Percentiles rank a stretch among this genome's conserved stretches.
phyloP scores from a whole-genome alignment of 306 rosid genomes.

The Glycine tomentella region DNA sequence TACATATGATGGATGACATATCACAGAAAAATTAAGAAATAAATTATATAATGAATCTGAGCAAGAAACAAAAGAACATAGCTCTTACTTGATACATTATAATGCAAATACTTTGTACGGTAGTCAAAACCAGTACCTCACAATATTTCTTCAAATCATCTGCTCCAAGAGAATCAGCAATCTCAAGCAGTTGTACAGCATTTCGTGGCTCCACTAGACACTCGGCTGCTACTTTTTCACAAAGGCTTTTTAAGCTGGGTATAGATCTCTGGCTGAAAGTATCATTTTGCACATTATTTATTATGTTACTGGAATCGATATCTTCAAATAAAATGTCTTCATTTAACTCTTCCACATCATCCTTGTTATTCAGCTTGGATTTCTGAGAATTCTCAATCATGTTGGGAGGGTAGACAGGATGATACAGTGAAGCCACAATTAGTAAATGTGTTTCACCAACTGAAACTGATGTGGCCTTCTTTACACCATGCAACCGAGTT shows the following conservation, averaged over 20 bases:
- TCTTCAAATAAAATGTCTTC: constrained; percentile 77
- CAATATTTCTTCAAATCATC: constrained; percentile 82
- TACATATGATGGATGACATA: no score
- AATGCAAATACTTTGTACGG: constrained; percentile 25
- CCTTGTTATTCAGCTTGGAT: constrained; percentile 49
- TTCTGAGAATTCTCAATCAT: constrained; percentile 53
- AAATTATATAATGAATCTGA: neutral
- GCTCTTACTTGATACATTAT: neutral
- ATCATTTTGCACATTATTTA: constrained; percentile 48
- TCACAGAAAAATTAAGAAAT: no score
- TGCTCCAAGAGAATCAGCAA: constrained; percentile 88
- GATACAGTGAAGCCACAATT: constrained; percentile 82
- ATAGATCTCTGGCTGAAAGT: constrained; percentile 49
- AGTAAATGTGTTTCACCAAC: constrained; percentile 94
- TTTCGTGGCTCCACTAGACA: constrained; percentile 94
- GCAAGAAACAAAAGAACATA: constrained; percentile 26
- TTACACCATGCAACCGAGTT: constrained; percentile 80
- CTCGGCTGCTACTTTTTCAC: constrained; percentile 89
- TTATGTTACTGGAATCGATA: constrained; percentile 52
- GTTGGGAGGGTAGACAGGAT: constrained; percentile 67
- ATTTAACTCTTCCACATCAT: constrained; percentile 65
- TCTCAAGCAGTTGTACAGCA: constrained; percentile 85
- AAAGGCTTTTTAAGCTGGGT: constrained; percentile 87
- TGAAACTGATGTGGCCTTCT: constrained; percentile 88
- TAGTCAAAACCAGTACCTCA: constrained; percentile 65